phyloP scores from a whole-genome alignment of 768 basidiomycete genomes.

The Coprinellus micaceus region DNA sequence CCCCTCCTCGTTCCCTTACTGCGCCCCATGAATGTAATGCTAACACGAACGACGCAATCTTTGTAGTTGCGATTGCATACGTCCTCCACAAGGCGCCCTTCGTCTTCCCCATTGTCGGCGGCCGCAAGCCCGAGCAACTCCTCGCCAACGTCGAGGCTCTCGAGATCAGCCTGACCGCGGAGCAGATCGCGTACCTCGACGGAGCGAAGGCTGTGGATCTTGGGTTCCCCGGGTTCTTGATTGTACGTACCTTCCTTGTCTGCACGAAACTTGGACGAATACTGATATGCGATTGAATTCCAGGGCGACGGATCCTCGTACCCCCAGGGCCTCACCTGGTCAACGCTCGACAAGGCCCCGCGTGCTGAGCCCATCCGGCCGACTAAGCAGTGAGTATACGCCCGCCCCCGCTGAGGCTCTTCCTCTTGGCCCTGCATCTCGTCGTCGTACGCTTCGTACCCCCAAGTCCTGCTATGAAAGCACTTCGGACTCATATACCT shows the following conservation, averaged over 20 bases:
- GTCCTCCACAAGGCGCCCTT: slow-evolving; percentile 49
- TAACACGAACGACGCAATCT: too few relatives aligned
- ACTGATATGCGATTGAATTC: background rate
- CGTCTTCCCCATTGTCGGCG: slow-evolving; percentile 42
- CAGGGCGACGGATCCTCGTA: slow-evolving; percentile 1
- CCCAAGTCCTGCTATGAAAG: too few relatives aligned
- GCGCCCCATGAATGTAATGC: background rate
- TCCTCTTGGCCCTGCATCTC: too few relatives aligned
- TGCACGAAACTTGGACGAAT: too few relatives aligned
- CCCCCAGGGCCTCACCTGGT: background rate
- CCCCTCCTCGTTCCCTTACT: background rate
- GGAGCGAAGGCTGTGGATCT: slow-evolving; percentile 14
- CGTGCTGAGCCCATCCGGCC: background rate
- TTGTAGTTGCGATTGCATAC: slow-evolving; percentile 45
- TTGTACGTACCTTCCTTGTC: slow-evolving; percentile 2
- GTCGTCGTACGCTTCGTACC: too few relatives aligned
- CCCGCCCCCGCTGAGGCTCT: too few relatives aligned
- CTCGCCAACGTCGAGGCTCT: slow-evolving; percentile 41
- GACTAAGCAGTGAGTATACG: slow-evolving; percentile 3
- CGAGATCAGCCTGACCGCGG: slow-evolving; percentile 33
- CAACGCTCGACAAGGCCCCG: background rate
- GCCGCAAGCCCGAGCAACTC: slow-evolving; percentile 38
- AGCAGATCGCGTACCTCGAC: slow-evolving; percentile 39
- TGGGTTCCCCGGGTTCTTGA: slow-evolving; percentile 6
- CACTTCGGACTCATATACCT: too few relatives aligned